These are phyloP conservation scores for Colletotrichum euphorbiae DNA, from an alignment of 2,329 filamentous ascomycete genomes.

Conservation along the genomic window DNA sequence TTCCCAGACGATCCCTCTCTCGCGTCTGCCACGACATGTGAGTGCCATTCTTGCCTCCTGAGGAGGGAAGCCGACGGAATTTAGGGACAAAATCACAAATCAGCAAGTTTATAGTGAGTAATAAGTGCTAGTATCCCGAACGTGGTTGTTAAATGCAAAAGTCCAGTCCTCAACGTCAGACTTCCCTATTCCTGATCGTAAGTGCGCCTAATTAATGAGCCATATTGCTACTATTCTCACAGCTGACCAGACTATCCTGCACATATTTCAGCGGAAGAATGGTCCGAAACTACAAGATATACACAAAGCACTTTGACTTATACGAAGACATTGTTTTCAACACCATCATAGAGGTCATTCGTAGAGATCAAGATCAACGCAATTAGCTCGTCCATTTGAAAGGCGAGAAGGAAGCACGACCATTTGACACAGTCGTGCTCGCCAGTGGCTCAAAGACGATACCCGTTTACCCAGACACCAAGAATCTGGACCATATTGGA, in stretches of 20 bases:
- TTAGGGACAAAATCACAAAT: slow-evolving; percentile 36
- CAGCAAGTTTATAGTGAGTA: slow-evolving; percentile 44
- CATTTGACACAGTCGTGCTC: slow-evolving; percentile 45
- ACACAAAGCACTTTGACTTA: slow-evolving; percentile 42
- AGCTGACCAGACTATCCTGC: not conserved
- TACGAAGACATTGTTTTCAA: slow-evolving; percentile 41
- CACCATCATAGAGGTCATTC: slow-evolving; percentile 32
- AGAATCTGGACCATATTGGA: slow-evolving; percentile 40
- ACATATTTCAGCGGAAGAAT: slow-evolving; percentile 11
- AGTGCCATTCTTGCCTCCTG: slow-evolving; percentile 19
- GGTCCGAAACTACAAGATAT: slow-evolving; percentile 42
- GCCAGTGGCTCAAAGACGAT: slow-evolving; percentile 42
- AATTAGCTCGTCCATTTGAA: slow-evolving; percentile 42
- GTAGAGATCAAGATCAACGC: slow-evolving; percentile 20
- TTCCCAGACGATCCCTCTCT: slow-evolving; percentile 42
- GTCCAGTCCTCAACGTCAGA: slow-evolving; percentile 42
- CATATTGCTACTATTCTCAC: not conserved
- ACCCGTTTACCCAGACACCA: slow-evolving; percentile 39
- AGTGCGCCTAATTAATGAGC: not conserved
- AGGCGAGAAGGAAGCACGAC: slow-evolving; percentile 21
- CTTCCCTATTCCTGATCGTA: slow-evolving; percentile 44
- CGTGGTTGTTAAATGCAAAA: not conserved
- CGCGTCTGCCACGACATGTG: slow-evolving; percentile 38
- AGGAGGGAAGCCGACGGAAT: not conserved
- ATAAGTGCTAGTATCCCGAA: not conserved